These are phyloP conservation scores for Exserohilum turcica DNA, from an alignment of 2,329 filamentous ascomycete species.

Conservation along the genomic window DNA sequence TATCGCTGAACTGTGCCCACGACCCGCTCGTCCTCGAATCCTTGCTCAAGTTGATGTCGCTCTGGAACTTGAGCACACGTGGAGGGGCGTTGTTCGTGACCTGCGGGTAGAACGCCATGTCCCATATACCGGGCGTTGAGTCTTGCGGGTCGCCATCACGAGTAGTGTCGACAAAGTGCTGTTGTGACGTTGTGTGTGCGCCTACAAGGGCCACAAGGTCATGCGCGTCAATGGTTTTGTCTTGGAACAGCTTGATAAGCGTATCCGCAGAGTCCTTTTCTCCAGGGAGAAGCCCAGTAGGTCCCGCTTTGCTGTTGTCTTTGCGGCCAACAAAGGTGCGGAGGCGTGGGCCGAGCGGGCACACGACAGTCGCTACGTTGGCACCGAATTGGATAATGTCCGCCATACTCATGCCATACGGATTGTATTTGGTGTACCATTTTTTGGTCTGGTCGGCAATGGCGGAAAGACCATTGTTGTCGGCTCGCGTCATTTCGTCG, in stretches of 20 bases:
- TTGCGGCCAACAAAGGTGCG: conserved; percentile 48
- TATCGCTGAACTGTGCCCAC: conserved; percentile 39
- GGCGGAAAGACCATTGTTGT: conserved; percentile 36
- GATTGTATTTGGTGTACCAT: conserved; percentile 41
- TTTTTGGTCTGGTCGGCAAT: conserved; percentile 39
- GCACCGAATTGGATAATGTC: conserved; percentile 49
- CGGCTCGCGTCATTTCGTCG: conserved; percentile 33
- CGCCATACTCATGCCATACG: conserved; percentile 45
- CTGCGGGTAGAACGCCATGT: conserved; percentile 45
- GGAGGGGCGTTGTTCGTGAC: conserved; percentile 36
- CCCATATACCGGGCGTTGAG: conserved; percentile 46
- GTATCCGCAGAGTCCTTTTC: conserved; percentile 42
- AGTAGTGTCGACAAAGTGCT: conserved; percentile 42
- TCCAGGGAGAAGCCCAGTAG: conserved; percentile 42
- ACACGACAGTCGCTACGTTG: conserved; percentile 47
- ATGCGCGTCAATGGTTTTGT: conserved; percentile 48
- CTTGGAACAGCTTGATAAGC: conserved; percentile 44
- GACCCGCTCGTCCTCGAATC: conserved; percentile 42
- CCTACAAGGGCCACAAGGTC: conserved; percentile 47
- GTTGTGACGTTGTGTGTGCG: conserved; percentile 47
- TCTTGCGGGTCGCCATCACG: conserved; percentile 46
- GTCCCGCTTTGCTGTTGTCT: conserved; percentile 42
- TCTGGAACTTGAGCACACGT: conserved; percentile 45
- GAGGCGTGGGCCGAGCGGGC: conserved; percentile 47
- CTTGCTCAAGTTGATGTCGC: conserved; percentile 43